These are phyloP conservation scores for Picea abies DNA, from an alignment of 83 land plant genomes.

Conservation along the genomic window DNA sequence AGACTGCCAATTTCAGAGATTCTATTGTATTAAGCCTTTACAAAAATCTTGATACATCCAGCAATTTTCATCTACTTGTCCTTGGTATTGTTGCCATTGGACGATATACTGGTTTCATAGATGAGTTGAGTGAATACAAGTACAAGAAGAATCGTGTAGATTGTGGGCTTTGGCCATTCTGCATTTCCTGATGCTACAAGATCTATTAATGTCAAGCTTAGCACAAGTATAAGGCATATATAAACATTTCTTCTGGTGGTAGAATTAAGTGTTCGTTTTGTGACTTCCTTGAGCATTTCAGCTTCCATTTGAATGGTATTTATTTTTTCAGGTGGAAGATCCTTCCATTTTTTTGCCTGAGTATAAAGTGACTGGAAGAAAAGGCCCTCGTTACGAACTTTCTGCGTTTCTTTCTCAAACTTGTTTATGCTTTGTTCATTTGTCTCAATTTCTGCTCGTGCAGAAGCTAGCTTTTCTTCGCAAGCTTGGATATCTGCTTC, in stretches of 20 bases:
- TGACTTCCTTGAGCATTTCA: constrained; percentile 13
- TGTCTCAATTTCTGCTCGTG: constrained; percentile 35
- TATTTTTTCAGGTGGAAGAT: constrained; percentile 22
- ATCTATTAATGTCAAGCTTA: constrained; percentile 29
- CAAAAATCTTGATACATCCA: neutral
- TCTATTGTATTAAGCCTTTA: neutral
- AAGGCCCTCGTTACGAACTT: constrained; percentile 43
- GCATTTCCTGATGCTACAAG: constrained; percentile 16
- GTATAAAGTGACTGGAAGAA: constrained; percentile 43
- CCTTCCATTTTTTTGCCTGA: constrained; percentile 31
- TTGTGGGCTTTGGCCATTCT: constrained; percentile 28
- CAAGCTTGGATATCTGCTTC: constrained; percentile 38
- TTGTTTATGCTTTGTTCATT: constrained; percentile 27
- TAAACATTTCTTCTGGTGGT: constrained; percentile 30
- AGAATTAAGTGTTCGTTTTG: constrained; percentile 24
- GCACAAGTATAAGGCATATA: constrained; percentile 30
- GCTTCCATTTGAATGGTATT: constrained; percentile 25
- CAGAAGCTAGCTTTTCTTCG: constrained; percentile 45
- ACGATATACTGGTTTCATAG: constrained; percentile 33
- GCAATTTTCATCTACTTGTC: neutral
- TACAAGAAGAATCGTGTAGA: constrained; percentile 23
- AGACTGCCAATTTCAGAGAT: neutral
- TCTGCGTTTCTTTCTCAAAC: constrained; percentile 37
- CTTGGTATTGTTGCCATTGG: constrained; percentile 13
- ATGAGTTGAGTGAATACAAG: constrained; percentile 26